Percentiles rank a stretch among this genome's conserved stretches.
These are phyloP conservation scores for Solanum pimpinellifolium DNA, from an alignment of 257 asterid species.

Conservation along the genomic window DNA sequence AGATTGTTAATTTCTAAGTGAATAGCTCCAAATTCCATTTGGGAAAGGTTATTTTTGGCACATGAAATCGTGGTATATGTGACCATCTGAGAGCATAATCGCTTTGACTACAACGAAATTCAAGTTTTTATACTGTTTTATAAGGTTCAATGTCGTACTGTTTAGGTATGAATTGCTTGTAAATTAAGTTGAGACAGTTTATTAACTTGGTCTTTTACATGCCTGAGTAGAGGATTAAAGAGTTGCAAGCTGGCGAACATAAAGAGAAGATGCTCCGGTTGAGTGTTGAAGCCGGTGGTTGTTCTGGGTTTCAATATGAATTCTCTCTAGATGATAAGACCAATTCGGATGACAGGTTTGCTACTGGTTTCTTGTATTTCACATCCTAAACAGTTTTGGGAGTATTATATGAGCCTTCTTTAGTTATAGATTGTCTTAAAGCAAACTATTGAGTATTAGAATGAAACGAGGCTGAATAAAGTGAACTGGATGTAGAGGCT, in stretches of 20 bases:
- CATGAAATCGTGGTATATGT: not conserved
- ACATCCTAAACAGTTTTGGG: not conserved
- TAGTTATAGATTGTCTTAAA: not conserved
- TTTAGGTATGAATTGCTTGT: not conserved
- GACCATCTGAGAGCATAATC: not conserved
- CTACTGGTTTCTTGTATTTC: not conserved
- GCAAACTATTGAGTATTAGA: not conserved
- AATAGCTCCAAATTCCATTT: not conserved
- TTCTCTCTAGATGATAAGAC: slow-evolving; percentile 69
- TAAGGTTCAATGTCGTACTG: not conserved
- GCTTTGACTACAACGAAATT: not conserved
- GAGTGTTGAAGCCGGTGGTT: slow-evolving; percentile 97
- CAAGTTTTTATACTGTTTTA: not conserved
- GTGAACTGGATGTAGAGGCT: not conserved
- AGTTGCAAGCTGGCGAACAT: slow-evolving; percentile 64
- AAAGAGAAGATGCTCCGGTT: slow-evolving; percentile 60
- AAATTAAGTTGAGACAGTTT: not conserved
- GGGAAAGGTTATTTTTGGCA: not conserved
- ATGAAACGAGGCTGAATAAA: not conserved
- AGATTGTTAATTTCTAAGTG: not conserved
- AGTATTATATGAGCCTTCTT: not conserved
- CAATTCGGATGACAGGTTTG: slow-evolving; percentile 72
- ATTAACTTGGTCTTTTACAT: not conserved
- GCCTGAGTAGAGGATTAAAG: slow-evolving; percentile 61
- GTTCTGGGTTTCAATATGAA: slow-evolving; percentile 93